A percentile compares a stretch with the other conserved stretches of the same genome.
These are phyloP conservation scores for Lasiosphaeria miniovina DNA, from an alignment of 495 filamentous ascomycete genomes.

Conservation along the genomic window DNA sequence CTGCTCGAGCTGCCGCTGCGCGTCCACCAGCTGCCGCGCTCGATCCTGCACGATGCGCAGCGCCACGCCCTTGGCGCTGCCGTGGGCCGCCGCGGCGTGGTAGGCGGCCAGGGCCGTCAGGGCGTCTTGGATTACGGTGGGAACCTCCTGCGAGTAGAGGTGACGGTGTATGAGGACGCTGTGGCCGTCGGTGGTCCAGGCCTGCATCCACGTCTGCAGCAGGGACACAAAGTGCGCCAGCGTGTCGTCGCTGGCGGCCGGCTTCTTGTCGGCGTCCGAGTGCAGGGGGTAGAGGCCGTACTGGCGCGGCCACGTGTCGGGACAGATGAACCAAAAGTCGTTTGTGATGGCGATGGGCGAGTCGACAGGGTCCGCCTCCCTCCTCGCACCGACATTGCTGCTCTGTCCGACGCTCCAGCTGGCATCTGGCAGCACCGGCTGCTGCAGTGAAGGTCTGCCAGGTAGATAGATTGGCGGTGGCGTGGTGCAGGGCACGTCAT, in stretches of 20 bases:
- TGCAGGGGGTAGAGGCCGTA: background rate
- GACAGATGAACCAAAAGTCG: conserved; percentile 15
- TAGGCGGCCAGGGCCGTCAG: conserved; percentile 28
- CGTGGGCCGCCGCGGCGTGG: conserved; percentile 12
- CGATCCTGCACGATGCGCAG: conserved; percentile 28
- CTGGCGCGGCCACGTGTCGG: conserved; percentile 8
- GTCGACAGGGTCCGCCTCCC: background rate
- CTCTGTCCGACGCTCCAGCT: background rate
- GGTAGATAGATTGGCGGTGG: background rate
- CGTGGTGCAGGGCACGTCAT: background rate
- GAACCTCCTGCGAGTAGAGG: conserved; percentile 30
- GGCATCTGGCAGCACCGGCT: background rate
- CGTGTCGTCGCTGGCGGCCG: conserved; percentile 13
- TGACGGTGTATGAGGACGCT: conserved; percentile 39
- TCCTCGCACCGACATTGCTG: too few relatives aligned
- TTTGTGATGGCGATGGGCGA: background rate
- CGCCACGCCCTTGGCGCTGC: conserved; percentile 18
- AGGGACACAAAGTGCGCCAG: conserved; percentile 22
- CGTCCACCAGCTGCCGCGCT: conserved; percentile 15
- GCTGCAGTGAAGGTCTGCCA: background rate
- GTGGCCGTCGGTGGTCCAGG: conserved; percentile 25
- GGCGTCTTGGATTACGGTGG: conserved; percentile 31
- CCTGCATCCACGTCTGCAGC: conserved; percentile 24
- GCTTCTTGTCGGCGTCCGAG: background rate
- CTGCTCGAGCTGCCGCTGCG: conserved; percentile 6